Evolutionary conservation across 73 alveolate species (phyloP), one percentile per base, ranked within the genome.

Genomic region (Halteria grandinella): DNA sequence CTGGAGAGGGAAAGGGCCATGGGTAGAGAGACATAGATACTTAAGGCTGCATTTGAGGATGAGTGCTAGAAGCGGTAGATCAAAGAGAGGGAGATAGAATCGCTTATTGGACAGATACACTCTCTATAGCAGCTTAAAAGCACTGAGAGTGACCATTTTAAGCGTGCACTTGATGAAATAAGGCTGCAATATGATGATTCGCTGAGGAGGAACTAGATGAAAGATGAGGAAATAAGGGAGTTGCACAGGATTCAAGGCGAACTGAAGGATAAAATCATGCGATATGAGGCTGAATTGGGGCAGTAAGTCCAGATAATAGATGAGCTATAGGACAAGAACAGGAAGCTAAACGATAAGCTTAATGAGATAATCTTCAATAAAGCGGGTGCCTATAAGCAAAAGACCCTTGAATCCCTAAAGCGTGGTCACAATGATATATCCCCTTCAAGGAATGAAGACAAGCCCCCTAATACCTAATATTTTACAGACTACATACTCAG

Each of bases 321-420:
- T 10, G 78, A 62, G 28, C 27, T 62, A 10, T 57, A 62, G 25
- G 17, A 3, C 17, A 62, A 62, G 28, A 62, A 62, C 27, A 62
- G 40, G 40, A 62, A 41, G 27, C 60, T 62, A 39, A 62, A 62
- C 43, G 78, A 62, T 15, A 62, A 62, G 25, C 60, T 62, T 20
- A 62, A 62, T 40, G 78, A 34, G 27, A 60, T 62, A 17, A 62
- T 62, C 12, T 62, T 40, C 23, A 62, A 62, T 14, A 36, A 41
- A 17, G 78, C 78, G 36, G 60, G 57, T 3, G 23, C 21, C 23
- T 62, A 62, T 62, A 62, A 62, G 40, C 57, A 62, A 62, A 62
- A 24, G 25, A 62, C 78, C 7, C 23, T 62, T 2, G n/a, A 62
- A 62, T 57, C 78, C 2, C 24, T 62, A 23, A 34, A 62, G 7